phyloP scores from a whole-genome alignment of 768 basidiomycete species.

The Boletus rufocinnamomeus region DNA sequence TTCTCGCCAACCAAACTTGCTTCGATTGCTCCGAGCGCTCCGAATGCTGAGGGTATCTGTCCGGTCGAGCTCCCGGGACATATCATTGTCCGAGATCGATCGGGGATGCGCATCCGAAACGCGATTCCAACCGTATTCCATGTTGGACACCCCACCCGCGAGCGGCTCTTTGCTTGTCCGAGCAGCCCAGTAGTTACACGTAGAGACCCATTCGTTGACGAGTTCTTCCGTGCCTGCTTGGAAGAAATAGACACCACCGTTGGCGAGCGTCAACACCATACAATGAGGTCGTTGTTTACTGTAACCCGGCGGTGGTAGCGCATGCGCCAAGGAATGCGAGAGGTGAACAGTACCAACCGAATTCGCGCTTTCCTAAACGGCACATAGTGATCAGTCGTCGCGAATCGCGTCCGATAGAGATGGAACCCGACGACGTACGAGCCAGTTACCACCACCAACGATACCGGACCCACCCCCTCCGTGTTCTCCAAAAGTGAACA shows the following conservation, averaged over 20 bases:
- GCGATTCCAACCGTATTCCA: slow-evolving; percentile 99
- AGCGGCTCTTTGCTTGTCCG: slow-evolving; percentile 94
- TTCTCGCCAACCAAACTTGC: slow-evolving; percentile 73
- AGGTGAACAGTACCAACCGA: slow-evolving; percentile 81
- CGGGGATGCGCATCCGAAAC: slow-evolving; percentile 58
- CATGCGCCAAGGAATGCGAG: slow-evolving; percentile 84
- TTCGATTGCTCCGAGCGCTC: slow-evolving; percentile 73
- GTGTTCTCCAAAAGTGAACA: slow-evolving; percentile 91
- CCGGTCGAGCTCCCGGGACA: slow-evolving; percentile 48
- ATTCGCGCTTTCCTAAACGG: slow-evolving; percentile 76
- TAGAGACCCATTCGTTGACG: slow-evolving; percentile 98
- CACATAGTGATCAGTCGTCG: slow-evolving; percentile 4
- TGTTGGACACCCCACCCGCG: slow-evolving; percentile 95
- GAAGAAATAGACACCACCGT: slow-evolving; percentile 94
- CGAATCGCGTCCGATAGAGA: not conserved
- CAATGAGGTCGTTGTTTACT: slow-evolving; percentile 89
- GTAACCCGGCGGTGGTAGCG: slow-evolving; percentile 90
- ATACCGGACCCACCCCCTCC: slow-evolving; percentile 60
- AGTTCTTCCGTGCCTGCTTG: slow-evolving; percentile 98
- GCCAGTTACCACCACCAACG: slow-evolving; percentile 97
- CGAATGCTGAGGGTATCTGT: slow-evolving; percentile 71
- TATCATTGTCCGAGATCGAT: slow-evolving; percentile 60
- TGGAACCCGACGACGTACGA: slow-evolving; percentile 57
- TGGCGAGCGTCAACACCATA: slow-evolving; percentile 88
- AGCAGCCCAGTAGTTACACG: slow-evolving; percentile 99